phyloP scores from a whole-genome alignment of 208 protist genomes.

The Crithidia acanthocephali region DNA sequence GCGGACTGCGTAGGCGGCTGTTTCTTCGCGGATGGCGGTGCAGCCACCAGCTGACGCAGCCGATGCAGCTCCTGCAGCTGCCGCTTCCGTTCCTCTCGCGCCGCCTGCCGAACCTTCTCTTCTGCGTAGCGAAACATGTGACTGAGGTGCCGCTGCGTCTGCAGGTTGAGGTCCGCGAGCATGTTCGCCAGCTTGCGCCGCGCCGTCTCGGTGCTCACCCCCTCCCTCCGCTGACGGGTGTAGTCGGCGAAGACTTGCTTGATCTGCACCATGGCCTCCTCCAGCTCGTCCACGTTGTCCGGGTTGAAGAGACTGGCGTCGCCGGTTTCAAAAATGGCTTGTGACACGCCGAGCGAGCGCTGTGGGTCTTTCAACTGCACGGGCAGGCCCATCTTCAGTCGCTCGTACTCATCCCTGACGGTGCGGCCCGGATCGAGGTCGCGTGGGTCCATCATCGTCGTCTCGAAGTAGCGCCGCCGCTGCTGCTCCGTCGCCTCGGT shows the following conservation, averaged over 20 bases:
- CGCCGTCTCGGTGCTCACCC: conserved; percentile 78
- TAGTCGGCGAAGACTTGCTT: conserved; percentile 92
- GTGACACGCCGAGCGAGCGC: conserved; percentile 70
- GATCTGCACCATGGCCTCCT: conserved; percentile 81
- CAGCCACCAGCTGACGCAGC: conserved; percentile 31
- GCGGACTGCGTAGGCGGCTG: not conserved
- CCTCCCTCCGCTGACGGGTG: conserved; percentile 69
- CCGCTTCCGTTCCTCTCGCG: conserved; percentile 52
- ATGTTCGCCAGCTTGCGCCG: conserved; percentile 76
- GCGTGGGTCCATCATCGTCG: conserved; percentile 75
- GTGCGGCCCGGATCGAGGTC: conserved; percentile 62
- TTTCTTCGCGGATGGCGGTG: not conserved
- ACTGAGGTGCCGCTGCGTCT: conserved; percentile 78
- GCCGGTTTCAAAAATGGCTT: conserved; percentile 74
- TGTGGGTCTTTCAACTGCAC: conserved; percentile 76
- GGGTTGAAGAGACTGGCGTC: conserved; percentile 81
- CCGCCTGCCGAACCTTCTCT: conserved; percentile 48
- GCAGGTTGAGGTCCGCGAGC: conserved; percentile 72
- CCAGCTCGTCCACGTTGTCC: conserved; percentile 63
- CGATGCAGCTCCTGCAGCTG: conserved; percentile 66
- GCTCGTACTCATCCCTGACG: conserved; percentile 75
- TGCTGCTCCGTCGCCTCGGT: conserved; percentile 85
- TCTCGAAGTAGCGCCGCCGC: conserved; percentile 87
- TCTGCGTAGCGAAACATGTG: conserved; percentile 87
- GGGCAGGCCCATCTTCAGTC: conserved; percentile 81